These are phyloP conservation scores for Jaminaea rosea DNA, from an alignment of 1,284 basidiomycete species.

Conservation along the genomic window DNA sequence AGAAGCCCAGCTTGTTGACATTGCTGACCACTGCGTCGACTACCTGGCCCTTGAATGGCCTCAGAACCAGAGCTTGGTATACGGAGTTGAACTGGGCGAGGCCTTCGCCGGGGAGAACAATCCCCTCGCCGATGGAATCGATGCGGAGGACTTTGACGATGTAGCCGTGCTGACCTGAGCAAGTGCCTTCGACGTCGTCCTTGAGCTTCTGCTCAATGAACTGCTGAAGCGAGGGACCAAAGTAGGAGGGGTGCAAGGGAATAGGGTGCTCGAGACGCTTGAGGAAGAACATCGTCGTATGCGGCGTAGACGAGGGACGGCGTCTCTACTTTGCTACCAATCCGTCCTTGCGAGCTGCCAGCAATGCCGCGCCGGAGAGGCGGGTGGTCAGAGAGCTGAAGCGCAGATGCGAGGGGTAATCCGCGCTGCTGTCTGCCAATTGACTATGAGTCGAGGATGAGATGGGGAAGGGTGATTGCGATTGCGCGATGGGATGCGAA, in stretches of 20 bases:
- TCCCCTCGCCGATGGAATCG: constrained; percentile 47
- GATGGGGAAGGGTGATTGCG: too few relatives aligned
- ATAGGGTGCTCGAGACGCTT: constrained; percentile 93
- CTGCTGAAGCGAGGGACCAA: constrained; percentile 86
- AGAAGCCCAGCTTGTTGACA: constrained; percentile 99
- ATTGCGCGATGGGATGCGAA: too few relatives aligned
- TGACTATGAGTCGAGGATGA: too few relatives aligned
- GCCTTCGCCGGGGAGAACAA: constrained; percentile 73
- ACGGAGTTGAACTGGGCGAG: constrained; percentile 69
- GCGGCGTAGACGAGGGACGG: too few relatives aligned
- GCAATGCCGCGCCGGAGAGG: too few relatives aligned
- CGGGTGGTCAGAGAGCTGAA: too few relatives aligned
- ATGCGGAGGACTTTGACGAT: constrained; percentile 85
- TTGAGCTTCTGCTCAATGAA: constrained; percentile 72
- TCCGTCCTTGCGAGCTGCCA: too few relatives aligned
- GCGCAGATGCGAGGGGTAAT: too few relatives aligned
- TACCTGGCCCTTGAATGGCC: constrained; percentile 86
- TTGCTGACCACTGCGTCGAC: constrained; percentile 92
- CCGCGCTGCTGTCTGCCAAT: too few relatives aligned
- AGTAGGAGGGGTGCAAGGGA: constrained; percentile 92
- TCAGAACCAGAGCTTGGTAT: constrained; percentile 44
- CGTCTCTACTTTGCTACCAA: too few relatives aligned
- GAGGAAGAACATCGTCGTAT: constrained; percentile 17
- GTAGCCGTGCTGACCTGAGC: constrained; percentile 71
- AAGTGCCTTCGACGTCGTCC: constrained; percentile 93